Conservation (phyloP, 331 rosid genomes). For the Quercus tomentella region DNA sequence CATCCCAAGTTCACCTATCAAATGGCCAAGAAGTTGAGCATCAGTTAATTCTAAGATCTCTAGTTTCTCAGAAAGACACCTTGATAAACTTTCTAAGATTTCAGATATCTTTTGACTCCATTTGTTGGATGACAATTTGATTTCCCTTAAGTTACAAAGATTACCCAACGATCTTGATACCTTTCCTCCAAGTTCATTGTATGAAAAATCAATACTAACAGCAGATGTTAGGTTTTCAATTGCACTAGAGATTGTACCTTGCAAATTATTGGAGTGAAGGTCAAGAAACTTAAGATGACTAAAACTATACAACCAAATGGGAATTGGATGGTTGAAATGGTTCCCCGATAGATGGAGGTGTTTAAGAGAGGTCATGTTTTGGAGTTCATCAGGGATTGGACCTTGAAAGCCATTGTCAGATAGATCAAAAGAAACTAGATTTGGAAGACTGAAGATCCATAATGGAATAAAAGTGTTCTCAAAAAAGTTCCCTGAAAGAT, state of each 20-base stretch:
- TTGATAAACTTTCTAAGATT: slow-evolving; percentile 5
- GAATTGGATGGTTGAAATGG: slow-evolving; percentile 6
- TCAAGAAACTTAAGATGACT: neutral
- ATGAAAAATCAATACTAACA: too few species aligned
- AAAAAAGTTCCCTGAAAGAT: neutral
- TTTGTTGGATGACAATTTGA: too few species aligned
- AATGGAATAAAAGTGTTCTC: neutral
- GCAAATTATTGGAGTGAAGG: neutral
- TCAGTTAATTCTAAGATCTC: neutral
- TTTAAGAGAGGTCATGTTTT: slow-evolving; percentile 21
- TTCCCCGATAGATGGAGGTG: neutral
- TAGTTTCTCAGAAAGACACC: neutral
- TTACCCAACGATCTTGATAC: too few species aligned
- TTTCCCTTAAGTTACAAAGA: too few species aligned
- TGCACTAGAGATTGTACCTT: too few species aligned
- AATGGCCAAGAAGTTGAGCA: neutral
- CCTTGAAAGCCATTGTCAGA: neutral
- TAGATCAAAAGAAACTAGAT: neutral
- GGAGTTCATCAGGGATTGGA: neutral
- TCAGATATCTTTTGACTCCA: neutral
- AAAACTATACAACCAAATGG: neutral
- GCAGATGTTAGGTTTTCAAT: too few species aligned
- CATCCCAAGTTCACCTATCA: slow-evolving; percentile 4
- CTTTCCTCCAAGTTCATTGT: too few species aligned
- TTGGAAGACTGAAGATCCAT: too few species aligned